Evolutionary conservation across 768 basidiomycete species (phyloP), one percentile per base, ranked within the genome.

Genomic region (Hygrophorus russula): DNA sequence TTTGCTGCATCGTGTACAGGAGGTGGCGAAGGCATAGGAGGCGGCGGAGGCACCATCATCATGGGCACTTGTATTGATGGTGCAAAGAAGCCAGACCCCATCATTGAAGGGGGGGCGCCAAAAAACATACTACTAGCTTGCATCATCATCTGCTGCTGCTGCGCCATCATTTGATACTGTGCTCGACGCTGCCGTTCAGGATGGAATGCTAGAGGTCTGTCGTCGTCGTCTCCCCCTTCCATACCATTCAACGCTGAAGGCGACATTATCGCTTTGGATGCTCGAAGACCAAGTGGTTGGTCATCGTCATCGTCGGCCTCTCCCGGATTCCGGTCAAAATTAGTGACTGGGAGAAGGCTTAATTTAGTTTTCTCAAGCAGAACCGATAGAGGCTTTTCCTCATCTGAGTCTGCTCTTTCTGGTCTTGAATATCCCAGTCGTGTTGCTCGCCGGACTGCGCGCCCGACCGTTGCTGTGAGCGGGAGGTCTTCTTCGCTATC

Each of bases 401-500:
- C 82, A 48, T 85, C 82, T 1, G 80, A 80, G 46, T 77, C 76
- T 5, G 48, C 46, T 36, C 30, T 51, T 17, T 77, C 76, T 5
- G 48, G 45, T 36, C 30, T 51, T 17, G 53, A 55, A 47, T 54
- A 48, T 29, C 52, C 45, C 13, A 53, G 51, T 46, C 46, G 53
- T 36, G 53, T 56, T 29, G 61, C 64, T 37, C 77, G 73, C 46
- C 70, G 69, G 15, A 62, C 61, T n/a, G 69, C 76, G 29, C 74
- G 73, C 43, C 67, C 64, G n/a, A 78, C 63, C 6, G 81, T 74
- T 2, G 73, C 74, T 18, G 78, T 75, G 7, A 91, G 67, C 2
- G 89, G 89, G 34, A 88, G 51, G 61, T 91, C 87, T 50, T 90
- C 87, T 42, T 87, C 87, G 48, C 82, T 84, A 48, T 78, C 76